Evolutionary conservation across 441 rosid species (phyloP), one percentile per base, ranked within the genome.

Genomic region (Arabidopsis lyrata): DNA sequence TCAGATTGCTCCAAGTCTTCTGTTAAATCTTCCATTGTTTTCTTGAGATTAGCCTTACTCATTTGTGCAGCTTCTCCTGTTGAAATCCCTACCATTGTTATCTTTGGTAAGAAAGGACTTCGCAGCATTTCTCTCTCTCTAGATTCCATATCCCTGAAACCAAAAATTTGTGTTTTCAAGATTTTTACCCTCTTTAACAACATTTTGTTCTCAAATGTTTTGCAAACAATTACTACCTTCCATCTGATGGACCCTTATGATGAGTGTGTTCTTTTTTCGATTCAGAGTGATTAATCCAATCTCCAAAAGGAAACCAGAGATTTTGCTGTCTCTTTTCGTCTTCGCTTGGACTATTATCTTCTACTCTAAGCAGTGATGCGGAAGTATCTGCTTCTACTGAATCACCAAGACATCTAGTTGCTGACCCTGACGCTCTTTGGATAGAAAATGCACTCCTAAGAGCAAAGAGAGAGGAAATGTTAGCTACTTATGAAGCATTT

Each of bases 61-160:
- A 86, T 81, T 61, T 88, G 85, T 68, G 93, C 96, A 24, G 86
- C 85, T 38, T 92, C 96, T 47, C 88, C 89, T 0, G 90, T 88
- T 56, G 99, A 91, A 79, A 95, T 86, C 13, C 99, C 99, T 10
- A 95, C 97, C 99, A 95, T 92, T 34, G 98, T 95, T 53, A 95
- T 83, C 88, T 88, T 95, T 10, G 99, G 99, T 78, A 95, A 91
- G 75, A 91, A 90, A 62, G 97, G 96, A 76, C 81, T 90, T 2
- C 55, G 61, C 74, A 79, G 82, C 74, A 82, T 62, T 70, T 85
- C 84, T 50, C 73, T 84, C 65, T 72, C 81, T 59, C 60, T 55
- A 66, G 32, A 24, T 63, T 87, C 86, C 29, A 64, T 69, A 8
- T 81, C 73, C 74, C 78, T 78, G 81, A 44, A 68, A 52, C 11